Evolutionary conservation across 2,329 filamentous ascomycete genomes (phyloP).

Genomic region (Mycosphaerella sp.): DNA sequence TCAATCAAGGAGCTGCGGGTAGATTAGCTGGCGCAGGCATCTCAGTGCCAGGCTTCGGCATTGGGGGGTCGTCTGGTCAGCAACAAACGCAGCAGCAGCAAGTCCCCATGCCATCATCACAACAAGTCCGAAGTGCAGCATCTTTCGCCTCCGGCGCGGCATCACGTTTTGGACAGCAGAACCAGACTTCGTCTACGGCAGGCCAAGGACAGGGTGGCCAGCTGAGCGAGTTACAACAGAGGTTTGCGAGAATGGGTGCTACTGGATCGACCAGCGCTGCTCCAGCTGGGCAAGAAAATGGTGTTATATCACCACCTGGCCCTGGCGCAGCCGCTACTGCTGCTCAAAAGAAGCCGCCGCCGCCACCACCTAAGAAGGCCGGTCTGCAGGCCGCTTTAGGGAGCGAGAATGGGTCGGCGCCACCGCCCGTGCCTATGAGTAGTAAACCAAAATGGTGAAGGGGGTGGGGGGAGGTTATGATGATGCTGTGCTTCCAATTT

Average conservation of each 20-base stretch:
- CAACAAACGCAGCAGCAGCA: slow-evolving; percentile 21
- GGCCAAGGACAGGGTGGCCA: slow-evolving; percentile 37
- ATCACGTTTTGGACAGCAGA: slow-evolving; percentile 11
- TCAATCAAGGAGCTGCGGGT: slow-evolving; percentile 56
- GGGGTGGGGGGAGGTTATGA: neutral
- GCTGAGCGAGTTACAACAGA: slow-evolving; percentile 61
- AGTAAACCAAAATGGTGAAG: slow-evolving; percentile 48
- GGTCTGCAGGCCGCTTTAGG: slow-evolving; percentile 37
- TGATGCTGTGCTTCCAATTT: neutral
- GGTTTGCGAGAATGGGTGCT: slow-evolving; percentile 52
- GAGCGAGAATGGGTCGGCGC: slow-evolving; percentile 28
- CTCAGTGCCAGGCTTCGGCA: slow-evolving; percentile 71
- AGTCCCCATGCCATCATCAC: slow-evolving; percentile 25
- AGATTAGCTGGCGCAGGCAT: slow-evolving; percentile 69
- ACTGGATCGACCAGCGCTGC: slow-evolving; percentile 23
- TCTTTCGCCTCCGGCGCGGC: slow-evolving; percentile 12
- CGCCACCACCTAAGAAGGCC: slow-evolving; percentile 55
- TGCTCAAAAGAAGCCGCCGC: slow-evolving; percentile 49
- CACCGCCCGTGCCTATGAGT: slow-evolving; percentile 52
- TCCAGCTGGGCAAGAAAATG: slow-evolving; percentile 24
- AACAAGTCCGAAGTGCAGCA: slow-evolving; percentile 23
- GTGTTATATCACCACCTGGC: slow-evolving; percentile 6
- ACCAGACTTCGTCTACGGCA: slow-evolving; percentile 3
- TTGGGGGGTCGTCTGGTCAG: slow-evolving; percentile 43
- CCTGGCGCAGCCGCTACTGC: slow-evolving; percentile 20